Evolutionary conservation across 495 filamentous ascomycete genomes (phyloP).

Genomic region (Sordaria brevicollis): DNA sequence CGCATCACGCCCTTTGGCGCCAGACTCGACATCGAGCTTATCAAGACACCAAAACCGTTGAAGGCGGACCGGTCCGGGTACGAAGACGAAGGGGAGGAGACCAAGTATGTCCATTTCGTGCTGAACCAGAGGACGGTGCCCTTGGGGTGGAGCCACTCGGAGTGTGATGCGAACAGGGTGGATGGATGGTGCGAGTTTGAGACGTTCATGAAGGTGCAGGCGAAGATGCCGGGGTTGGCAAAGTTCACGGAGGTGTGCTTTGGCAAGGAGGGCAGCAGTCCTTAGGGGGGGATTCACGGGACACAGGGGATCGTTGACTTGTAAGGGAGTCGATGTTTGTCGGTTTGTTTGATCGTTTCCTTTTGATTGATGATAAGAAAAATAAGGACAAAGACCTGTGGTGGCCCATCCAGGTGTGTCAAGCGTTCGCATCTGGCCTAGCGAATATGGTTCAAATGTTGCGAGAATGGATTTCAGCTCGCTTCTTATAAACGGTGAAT

Average conservation of each 20-base stretch:
- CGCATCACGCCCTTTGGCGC: constrained; percentile 51
- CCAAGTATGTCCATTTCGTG: constrained; percentile 53
- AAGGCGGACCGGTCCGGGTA: constrained; percentile 29
- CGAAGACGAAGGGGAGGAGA: constrained; percentile 23
- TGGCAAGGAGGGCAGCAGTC: constrained; percentile 31
- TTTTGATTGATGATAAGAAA: no score
- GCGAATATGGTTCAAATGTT: no score
- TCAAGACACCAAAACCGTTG: constrained; percentile 44
- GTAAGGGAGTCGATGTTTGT: neutral
- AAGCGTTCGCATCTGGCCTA: no score
- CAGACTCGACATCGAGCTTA: constrained; percentile 54
- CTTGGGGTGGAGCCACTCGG: constrained; percentile 42
- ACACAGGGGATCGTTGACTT: constrained; percentile 22
- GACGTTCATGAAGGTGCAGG: constrained; percentile 43
- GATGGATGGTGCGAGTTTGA: constrained; percentile 57
- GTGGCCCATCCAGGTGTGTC: no score
- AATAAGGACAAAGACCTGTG: no score
- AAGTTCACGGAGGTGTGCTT: constrained; percentile 45
- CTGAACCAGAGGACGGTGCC: constrained; percentile 55
- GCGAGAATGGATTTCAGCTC: no score
- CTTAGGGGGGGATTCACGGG: constrained; percentile 37
- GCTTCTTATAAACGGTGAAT: no score
- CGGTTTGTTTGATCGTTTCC: neutral
- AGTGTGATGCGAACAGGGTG: constrained; percentile 42
- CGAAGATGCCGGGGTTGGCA: constrained; percentile 33